Evolutionary conservation across 768 basidiomycete species (phyloP).

Genomic region (Phanerochaete sordida): DNA sequence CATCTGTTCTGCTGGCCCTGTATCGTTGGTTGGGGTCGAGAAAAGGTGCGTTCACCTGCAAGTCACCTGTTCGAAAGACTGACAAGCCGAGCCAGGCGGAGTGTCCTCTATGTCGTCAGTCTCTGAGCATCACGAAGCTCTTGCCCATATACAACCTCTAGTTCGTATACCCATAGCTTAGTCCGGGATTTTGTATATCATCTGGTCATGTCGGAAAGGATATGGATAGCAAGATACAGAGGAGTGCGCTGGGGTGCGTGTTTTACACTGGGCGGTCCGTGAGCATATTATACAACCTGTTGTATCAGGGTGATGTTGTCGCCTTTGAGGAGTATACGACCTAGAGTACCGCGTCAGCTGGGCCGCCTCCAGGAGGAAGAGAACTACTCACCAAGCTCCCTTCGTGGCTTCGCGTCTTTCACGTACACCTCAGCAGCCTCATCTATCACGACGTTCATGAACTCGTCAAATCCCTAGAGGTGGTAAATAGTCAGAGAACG

Average conservation of each 20-base stretch:
- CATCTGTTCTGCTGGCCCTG: slow-evolving; percentile 91
- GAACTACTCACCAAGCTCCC: slow-evolving; percentile 67
- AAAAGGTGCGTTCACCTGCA: slow-evolving; percentile 55
- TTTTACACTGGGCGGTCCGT: slow-evolving; percentile 15
- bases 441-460: slow-evolving; percentile 97
- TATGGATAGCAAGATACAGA: slow-evolving; percentile 19
- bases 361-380: not conserved
- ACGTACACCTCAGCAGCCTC: slow-evolving; percentile 91
- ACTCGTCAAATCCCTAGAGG: slow-evolving; percentile 93
- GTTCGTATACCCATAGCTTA: slow-evolving; percentile 11
- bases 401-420: slow-evolving; percentile 81
- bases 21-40: slow-evolving; percentile 84
- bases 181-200: not conserved
- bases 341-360: slow-evolving; percentile 36
- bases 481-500: slow-evolving; percentile 21
- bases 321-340: slow-evolving; percentile 93
- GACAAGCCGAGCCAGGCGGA: slow-evolving; percentile 55
- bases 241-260: slow-evolving; percentile 17
- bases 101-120: slow-evolving; percentile 84
- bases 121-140: slow-evolving; percentile 61
- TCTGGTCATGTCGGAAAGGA: slow-evolving; percentile 14
- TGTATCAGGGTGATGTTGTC: slow-evolving; percentile 99
- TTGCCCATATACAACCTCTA: slow-evolving; percentile 84
- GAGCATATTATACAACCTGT: slow-evolving; percentile 40
- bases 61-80: not conserved